Evolutionary conservation across 2,329 filamentous ascomycete genomes (phyloP), one percentile per base, ranked within the genome.

Genomic region (Verticillium alfalfae): DNA sequence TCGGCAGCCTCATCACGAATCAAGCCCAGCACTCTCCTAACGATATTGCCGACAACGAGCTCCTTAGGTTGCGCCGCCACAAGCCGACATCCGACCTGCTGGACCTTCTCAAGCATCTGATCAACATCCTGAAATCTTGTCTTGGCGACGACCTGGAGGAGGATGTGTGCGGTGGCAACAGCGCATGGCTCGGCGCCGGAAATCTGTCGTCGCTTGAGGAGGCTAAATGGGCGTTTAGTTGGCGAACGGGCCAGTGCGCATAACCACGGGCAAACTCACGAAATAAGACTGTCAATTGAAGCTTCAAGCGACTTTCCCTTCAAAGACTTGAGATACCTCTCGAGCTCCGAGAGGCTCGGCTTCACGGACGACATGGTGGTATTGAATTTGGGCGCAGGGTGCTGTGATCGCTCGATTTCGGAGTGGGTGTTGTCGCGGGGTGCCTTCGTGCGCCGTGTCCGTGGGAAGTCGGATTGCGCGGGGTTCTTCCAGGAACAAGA

Each of bases 21-120:
- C 66, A 99, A 83, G 54, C 93, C 91, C 41, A 99, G 80, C 2
- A 98, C 91, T 65, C 95, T 88, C 64, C 93, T 88, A 56, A 97
- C 92, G 67, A 99, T 93, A 71, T 99, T 99, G 59, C 93, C 94
- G 55, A 97, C 92, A 5, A 93, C 92, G 68, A 97, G 88, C 78
- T 98, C 95, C 64, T 90, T 86, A 16, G 94, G 94, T 70, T 96
- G 92, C 8, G 95, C 93, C 61, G 89, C 86, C 39, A 90, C 88
- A 54, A 99, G 82, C 61, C 88, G 86, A 68, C 87, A 84, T 61
- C 95, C 95, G 31, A 94, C 88, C 63, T 88, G 84, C 66, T 91
- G 88, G 64, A 99, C 88, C 66, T 91, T 88, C 68, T 89, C 85
- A 63, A 98, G 86, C 58, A 99, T 86, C 69, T 89, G 87, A 58